These are phyloP conservation scores for Lachancea kluyveri DNA, from an alignment of 805 yeast genomes.

Conservation along the genomic window DNA sequence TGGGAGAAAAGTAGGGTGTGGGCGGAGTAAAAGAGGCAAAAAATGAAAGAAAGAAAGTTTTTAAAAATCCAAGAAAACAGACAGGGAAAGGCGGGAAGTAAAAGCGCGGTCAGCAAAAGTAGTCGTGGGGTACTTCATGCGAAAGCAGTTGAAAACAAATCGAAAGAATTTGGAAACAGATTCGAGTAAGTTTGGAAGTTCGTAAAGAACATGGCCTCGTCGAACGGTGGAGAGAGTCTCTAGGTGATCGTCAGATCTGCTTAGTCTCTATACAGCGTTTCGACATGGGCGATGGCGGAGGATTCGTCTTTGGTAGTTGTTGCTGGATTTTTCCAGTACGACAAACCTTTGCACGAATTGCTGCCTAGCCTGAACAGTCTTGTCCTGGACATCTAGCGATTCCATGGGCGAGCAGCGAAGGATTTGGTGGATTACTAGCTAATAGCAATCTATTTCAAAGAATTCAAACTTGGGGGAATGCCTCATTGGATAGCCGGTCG, in stretches of 20 bases:
- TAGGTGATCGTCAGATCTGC: constrained; percentile 28
- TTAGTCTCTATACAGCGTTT: constrained; percentile 28
- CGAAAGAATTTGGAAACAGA: constrained; percentile 27
- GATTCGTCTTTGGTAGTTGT: too few relatives aligned
- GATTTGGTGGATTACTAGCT: constrained; percentile 32
- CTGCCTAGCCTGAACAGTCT: constrained; percentile 29
- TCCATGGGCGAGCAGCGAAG: constrained; percentile 31
- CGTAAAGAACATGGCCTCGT: constrained; percentile 27
- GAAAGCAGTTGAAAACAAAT: constrained; percentile 27
- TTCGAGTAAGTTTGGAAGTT: constrained; percentile 23
- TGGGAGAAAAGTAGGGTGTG: too few relatives aligned
- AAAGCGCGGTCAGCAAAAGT: constrained; percentile 2
- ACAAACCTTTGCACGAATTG: too few relatives aligned
- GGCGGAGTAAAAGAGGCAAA: too few relatives aligned
- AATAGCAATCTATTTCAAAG: constrained; percentile 24
- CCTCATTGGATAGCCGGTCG: constrained; percentile 21
- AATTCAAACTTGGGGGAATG: constrained; percentile 27
- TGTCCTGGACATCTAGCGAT: constrained; percentile 28
- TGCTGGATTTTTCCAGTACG: too few relatives aligned
- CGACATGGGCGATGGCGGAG: constrained; percentile 23
- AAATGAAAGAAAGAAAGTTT: constrained; percentile 1
- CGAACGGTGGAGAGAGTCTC: constrained; percentile 30
- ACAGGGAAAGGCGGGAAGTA: constrained; percentile 1
- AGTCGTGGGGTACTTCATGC: constrained; percentile 22
- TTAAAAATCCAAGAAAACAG: constrained; percentile 1